These are phyloP conservation scores for Tagetes erecta DNA, from an alignment of 129 eudicot genomes.

Conservation along the genomic window DNA sequence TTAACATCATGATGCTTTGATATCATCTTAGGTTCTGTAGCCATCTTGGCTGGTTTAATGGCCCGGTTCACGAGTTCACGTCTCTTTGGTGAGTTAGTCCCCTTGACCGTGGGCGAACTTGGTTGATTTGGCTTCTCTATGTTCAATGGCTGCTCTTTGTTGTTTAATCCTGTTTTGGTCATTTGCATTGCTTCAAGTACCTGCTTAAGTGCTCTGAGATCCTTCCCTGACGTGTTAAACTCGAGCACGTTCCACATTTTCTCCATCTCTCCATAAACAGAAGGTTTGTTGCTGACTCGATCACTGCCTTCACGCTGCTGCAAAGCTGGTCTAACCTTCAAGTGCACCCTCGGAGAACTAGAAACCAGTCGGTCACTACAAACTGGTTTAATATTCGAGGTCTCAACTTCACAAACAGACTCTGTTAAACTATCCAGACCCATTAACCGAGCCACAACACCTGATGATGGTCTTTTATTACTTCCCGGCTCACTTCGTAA, in stretches of 20 bases:
- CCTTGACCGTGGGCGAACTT: constrained; percentile 39
- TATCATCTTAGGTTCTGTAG: constrained; percentile 28
- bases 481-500: constrained; percentile 58
- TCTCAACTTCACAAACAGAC: constrained; percentile 26
- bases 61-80: constrained; percentile 26
- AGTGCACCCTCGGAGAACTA: constrained; percentile 41
- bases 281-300: constrained; percentile 35
- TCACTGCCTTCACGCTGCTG: constrained; percentile 45
- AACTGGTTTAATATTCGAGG: constrained; percentile 23
- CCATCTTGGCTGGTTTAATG: constrained; percentile 36
- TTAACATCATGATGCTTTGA: constrained; percentile 28
- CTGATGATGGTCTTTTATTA: constrained; percentile 58
- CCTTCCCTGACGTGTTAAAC: constrained; percentile 77
- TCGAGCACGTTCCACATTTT: constrained; percentile 68
- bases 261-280: constrained; percentile 83
- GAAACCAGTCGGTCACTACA: constrained; percentile 31
- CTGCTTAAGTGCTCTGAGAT: constrained; percentile 95
- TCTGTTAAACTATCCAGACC: constrained; percentile 70
- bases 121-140: constrained; percentile 22
- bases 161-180: constrained; percentile 43
- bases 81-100: constrained; percentile 38
- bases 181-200: constrained; percentile 83
- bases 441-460: constrained; percentile 83
- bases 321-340: constrained; percentile 47
- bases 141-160: constrained; percentile 31